Percentiles rank a stretch among this genome's conserved stretches.
phyloP scores from a whole-genome alignment of 2,329 filamentous ascomycete genomes.

The Macrophomina tecta region DNA sequence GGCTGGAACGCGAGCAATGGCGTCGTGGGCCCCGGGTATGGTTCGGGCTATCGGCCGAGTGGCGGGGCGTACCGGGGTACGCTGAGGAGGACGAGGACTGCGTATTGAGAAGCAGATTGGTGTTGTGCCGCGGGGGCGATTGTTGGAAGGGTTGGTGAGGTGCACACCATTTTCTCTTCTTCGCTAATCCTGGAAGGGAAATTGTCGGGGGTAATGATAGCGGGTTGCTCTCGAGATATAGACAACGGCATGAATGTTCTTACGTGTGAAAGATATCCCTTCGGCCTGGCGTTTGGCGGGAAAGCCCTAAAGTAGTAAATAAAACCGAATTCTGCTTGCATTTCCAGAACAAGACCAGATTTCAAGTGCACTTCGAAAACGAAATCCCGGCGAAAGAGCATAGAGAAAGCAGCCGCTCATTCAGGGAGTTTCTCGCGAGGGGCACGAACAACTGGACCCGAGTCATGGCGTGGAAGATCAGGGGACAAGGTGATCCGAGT shows the following conservation, averaged over 20 bases:
- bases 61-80: background rate
- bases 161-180: too few species aligned
- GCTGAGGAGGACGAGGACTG: background rate
- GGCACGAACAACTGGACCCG: background rate
- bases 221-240: background rate
- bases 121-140: too few species aligned
- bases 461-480: background rate
- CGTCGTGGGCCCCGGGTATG: constrained; percentile 1
- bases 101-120: background rate
- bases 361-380: too few species aligned
- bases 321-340: background rate
- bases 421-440: too few species aligned
- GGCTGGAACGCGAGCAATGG: constrained; percentile 18
- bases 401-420: too few species aligned
- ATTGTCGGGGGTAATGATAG: too few species aligned
- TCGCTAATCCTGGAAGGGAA: too few species aligned
- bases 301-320: background rate
- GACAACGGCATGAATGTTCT: background rate
- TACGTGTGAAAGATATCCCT: background rate
- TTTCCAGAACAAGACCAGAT: background rate
- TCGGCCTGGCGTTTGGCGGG: background rate
- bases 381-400: too few species aligned
- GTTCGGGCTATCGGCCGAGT: background rate
- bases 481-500: background rate
- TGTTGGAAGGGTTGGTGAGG: too few species aligned